phyloP scores from a whole-genome alignment of 1,284 basidiomycete genomes.

The Abortiporus biennis region DNA sequence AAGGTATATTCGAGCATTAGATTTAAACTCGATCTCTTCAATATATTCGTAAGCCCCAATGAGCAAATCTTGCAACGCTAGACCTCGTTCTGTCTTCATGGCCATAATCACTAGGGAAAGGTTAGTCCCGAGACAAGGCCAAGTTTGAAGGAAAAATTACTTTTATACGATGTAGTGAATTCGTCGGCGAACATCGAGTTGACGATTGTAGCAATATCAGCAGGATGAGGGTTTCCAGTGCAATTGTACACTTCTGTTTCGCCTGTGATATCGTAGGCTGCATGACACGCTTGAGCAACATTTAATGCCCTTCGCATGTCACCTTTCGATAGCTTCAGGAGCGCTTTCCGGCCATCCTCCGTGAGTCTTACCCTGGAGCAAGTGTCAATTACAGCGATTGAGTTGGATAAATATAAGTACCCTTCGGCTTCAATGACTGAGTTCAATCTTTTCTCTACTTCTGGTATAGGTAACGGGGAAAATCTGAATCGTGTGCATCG shows the following conservation, averaged over 20 bases:
- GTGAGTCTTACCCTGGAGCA: slow-evolving; percentile 76
- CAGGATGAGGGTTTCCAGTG: slow-evolving; percentile 93
- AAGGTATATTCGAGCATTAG: slow-evolving; percentile 84
- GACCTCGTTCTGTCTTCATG: slow-evolving; percentile 87
- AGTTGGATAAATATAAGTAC: slow-evolving; percentile 38
- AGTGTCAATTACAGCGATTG: neutral
- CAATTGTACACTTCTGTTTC: slow-evolving; percentile 95
- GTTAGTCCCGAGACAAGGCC: slow-evolving; percentile 2
- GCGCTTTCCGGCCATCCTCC: slow-evolving; percentile 80
- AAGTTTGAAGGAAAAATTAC: slow-evolving; percentile 36
- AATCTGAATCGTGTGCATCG: slow-evolving; percentile 98
- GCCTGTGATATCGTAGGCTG: slow-evolving; percentile 86
- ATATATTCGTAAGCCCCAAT: slow-evolving; percentile 90
- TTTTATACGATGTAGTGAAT: slow-evolving; percentile 87
- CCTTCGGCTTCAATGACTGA: slow-evolving; percentile 82
- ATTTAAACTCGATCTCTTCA: slow-evolving; percentile 81
- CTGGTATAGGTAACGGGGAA: slow-evolving; percentile 84
- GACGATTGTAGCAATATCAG: slow-evolving; percentile 90
- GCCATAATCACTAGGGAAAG: slow-evolving; percentile 68
- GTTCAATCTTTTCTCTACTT: slow-evolving; percentile 82
- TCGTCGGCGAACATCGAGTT: slow-evolving; percentile 96
- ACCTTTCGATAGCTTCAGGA: slow-evolving; percentile 90
- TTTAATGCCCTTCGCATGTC: slow-evolving; percentile 98
- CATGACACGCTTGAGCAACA: slow-evolving; percentile 96
- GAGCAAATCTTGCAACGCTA: slow-evolving; percentile 95